Evolutionary conservation across 768 basidiomycete genomes (phyloP), one percentile per base, ranked within the genome.

Genomic region (Saitozyma podzolica): DNA sequence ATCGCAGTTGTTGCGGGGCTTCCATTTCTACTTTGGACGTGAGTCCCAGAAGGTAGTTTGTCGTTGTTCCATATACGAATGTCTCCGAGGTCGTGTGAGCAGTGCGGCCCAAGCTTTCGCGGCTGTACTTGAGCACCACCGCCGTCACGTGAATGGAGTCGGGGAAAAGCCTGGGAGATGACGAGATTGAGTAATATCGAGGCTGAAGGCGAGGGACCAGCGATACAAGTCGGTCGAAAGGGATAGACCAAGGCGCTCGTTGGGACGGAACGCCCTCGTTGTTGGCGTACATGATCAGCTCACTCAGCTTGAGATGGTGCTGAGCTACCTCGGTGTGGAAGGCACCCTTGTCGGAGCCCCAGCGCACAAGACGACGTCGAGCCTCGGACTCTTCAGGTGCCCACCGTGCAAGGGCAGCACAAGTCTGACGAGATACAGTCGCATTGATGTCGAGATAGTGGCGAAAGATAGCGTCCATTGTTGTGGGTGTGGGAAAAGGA

Each of bases 121-220:
- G 84, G 29, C 29, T 29, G 80, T 95, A 97, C 79, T 93, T 92
- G 77, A 97, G 87, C 10, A 99, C 92, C 57, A 99, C 95, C 57
- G 86, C 89, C 16, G 96, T 99, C 70, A 93, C 87, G 79, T 99
- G 95, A 68, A 99, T 91, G 6, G 89, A 82, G 64, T 85, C 87
- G 16, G 94, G 86, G 79, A 91, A 77, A 10, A 97, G 82, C 80
- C 97, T 97, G 48, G 96, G 93, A 66, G 91, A 92, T 19, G 94
- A 97, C 9, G 96, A 97, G 79, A 99, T 98, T 39, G 95, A 99
- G 80, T 95, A 99, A 82, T 90, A 99, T 61, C 95, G 89, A 41
- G 95, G 93, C 77, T 97, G 95, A 19, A 99, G 85, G 67, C 95
- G 92, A 48, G 92, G 87, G 62, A 95, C 88, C 53, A 89, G 87